Evolutionary conservation across 306 rosid species (phyloP).

Genomic region (Gastrolobium bilobum): DNA sequence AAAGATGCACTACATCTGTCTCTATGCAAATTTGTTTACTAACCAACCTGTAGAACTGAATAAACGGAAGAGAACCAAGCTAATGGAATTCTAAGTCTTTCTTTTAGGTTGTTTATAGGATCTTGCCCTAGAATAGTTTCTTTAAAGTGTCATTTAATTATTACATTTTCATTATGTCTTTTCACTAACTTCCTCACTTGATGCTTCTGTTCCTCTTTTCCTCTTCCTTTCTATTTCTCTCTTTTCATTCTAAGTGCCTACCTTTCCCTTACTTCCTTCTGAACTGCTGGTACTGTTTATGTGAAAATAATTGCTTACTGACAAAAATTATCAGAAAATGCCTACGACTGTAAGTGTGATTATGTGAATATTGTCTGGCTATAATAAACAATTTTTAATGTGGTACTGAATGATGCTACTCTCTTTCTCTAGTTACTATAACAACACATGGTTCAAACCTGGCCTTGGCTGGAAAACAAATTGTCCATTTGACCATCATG

Average conservation of each 20-base stretch:
- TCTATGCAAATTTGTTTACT: neutral
- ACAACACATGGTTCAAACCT: neutral
- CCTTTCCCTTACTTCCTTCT: neutral
- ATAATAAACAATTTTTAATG: neutral
- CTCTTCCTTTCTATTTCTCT: neutral
- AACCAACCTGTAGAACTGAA: neutral
- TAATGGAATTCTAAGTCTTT: slow-evolving; percentile 16
- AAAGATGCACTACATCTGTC: neutral
- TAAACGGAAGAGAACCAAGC: neutral
- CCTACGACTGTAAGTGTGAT: neutral
- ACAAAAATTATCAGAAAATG: neutral
- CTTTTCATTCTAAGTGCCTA: neutral
- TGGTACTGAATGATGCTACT: too few relatives aligned
- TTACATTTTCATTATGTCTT: neutral
- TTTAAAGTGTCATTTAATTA: neutral
- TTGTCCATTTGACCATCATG: neutral
- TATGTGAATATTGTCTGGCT: neutral
- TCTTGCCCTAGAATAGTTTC: neutral
- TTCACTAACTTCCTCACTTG: neutral
- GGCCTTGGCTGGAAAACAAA: neutral
- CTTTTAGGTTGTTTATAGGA: neutral
- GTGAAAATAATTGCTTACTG: slow-evolving; percentile 1
- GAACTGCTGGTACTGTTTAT: neutral
- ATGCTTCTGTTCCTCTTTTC: neutral
- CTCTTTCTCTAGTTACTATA: too few relatives aligned